These are phyloP conservation scores for Fusarium musae DNA, from an alignment of 2,329 filamentous ascomycete genomes.

Conservation along the genomic window DNA sequence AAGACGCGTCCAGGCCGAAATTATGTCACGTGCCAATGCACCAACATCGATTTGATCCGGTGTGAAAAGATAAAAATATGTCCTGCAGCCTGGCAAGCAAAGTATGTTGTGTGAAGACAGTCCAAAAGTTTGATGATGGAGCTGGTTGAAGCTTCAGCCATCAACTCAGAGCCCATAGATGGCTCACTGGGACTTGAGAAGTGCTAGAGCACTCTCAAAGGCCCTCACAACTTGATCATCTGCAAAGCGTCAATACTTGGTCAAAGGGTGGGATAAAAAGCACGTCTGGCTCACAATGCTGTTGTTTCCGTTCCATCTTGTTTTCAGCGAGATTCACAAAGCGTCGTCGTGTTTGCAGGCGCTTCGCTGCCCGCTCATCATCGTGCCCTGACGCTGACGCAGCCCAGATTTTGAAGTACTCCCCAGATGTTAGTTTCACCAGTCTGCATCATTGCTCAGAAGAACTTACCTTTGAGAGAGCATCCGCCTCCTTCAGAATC, in stretches of 20 bases:
- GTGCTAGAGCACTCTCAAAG: conserved; percentile 70
- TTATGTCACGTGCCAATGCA: conserved; percentile 39
- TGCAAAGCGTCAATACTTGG: conserved; percentile 39
- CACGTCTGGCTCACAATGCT: conserved; percentile 74
- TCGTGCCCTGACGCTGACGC: conserved; percentile 77
- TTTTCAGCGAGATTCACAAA: conserved; percentile 81
- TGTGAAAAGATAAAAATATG: background rate
- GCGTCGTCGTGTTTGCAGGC: conserved; percentile 81
- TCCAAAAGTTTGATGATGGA: background rate
- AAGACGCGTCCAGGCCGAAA: conserved; percentile 24
- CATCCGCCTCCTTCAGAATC: conserved; percentile 73
- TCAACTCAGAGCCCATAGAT: background rate
- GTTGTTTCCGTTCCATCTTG: conserved; percentile 76
- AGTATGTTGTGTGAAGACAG: background rate
- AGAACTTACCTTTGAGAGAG: conserved; percentile 68
- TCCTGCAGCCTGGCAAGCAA: background rate
- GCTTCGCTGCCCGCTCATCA: conserved; percentile 79
- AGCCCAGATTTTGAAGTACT: conserved; percentile 87
- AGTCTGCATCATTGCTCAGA: background rate
- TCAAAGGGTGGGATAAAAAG: background rate
- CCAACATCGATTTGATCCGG: conserved; percentile 6
- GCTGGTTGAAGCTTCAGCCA: background rate
- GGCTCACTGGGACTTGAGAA: conserved; percentile 56
- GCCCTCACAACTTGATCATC: conserved; percentile 68
- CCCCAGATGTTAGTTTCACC: conserved; percentile 1